Base-by-base conservation (phyloP, 345 rosid genomes). In the Brassica cretica region DNA sequence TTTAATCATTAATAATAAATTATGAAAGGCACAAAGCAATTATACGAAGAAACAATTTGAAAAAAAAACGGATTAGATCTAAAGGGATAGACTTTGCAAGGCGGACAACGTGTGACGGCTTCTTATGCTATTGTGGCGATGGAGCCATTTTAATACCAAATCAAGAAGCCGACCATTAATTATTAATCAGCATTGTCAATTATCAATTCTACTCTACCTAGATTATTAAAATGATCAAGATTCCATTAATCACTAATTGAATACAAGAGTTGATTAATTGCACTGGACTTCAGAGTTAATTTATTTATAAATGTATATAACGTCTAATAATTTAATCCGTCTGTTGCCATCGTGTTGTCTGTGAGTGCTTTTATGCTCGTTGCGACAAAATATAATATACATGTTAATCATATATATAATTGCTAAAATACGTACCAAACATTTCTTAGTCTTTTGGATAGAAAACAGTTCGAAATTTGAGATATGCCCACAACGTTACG, bases 71-170 rank as follows among this genome's bases (percentile, higher is more conserved):
- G 3, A 59, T 29, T 32, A 4, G 8, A 70, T 39, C 67, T 76
- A 65, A 71, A 71, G 61, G 67, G 67, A 64, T 71, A 71, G 72
- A 71, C 65, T 71, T 29, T 1, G 67, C 56, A 70, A 32, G 75
- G 75, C 66, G 70, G 71, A 78, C 68, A 65, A 44, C 72, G 66
- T 77, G 71, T 77, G 68, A 71, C 72, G 62, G 72, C 81, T 71
- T 71, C 75, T 64, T 64, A 66, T 64, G 66, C 33, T 53, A 63
- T 21, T 51, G 41, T 21, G 21, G n/a, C 51, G 53, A 64, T 18
- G 59, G 51, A 53, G 70, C 33, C 73, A 25, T 33, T 66, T 60
- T 30, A 58, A 41, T 66, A 60, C 27, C 33, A 67, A 46, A n/a
- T 60, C 32, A 44, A 66, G 21, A 59, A 60, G 64, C 82, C 69